Evolutionary conservation across 2,329 filamentous ascomycete genomes (phyloP).

Genomic region (Pseudocercospora fijiensis): DNA sequence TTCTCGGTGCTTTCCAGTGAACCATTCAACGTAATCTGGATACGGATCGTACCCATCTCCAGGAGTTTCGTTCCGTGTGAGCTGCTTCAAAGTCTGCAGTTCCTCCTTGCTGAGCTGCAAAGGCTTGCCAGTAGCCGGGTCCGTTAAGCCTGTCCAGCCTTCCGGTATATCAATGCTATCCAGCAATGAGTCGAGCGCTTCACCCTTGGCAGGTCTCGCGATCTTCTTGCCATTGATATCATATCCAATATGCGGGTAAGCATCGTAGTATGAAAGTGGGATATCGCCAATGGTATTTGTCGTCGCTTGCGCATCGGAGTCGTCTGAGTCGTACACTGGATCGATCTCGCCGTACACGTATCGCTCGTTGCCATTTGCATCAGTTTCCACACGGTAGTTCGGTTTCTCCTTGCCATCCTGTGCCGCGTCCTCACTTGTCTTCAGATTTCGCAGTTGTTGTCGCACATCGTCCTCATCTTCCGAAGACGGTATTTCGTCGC

Average conservation of each 20-base stretch:
- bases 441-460: conserved; percentile 46
- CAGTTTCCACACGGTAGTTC: conserved; percentile 65
- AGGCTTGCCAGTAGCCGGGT: conserved; percentile 90
- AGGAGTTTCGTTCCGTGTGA: conserved; percentile 85
- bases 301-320: conserved; percentile 75
- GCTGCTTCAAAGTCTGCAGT: conserved; percentile 79
- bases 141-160: conserved; percentile 94
- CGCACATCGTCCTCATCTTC: conserved; percentile 45
- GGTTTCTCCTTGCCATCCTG: conserved; percentile 37
- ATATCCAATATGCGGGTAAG: conserved; percentile 97
- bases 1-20: conserved; percentile 74
- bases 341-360: conserved; percentile 95
- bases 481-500: conserved; percentile 44
- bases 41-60: conserved; percentile 91
- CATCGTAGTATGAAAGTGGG: conserved; percentile 90
- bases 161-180: conserved; percentile 97
- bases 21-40: conserved; percentile 89
- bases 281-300: conserved; percentile 95
- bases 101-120: conserved; percentile 84
- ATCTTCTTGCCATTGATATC: conserved; percentile 99
- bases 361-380: conserved; percentile 85
- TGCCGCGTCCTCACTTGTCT: conserved; percentile 35
- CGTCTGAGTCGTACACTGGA: conserved; percentile 93
- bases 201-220: conserved; percentile 88
- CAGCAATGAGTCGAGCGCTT: conserved; percentile 87